Conservation (phyloP, 495 filamentous ascomycete species). For the Penicillium robsamsonii region DNA sequence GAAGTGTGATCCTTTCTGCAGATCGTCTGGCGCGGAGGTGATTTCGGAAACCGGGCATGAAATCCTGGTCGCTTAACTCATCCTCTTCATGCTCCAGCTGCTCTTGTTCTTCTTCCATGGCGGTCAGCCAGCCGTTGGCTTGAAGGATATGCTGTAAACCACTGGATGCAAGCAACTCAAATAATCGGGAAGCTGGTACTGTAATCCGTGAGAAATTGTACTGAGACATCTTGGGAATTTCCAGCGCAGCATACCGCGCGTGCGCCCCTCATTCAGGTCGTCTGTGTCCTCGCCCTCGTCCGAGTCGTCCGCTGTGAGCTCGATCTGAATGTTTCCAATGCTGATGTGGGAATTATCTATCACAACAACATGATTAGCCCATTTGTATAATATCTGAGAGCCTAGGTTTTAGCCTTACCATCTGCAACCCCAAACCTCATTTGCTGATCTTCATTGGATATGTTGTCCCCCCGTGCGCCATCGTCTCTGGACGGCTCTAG, state of each 20-base stretch:
- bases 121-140: conserved; percentile 29
- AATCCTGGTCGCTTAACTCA: conserved; percentile 20
- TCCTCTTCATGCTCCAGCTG: conserved; percentile 24
- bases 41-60: conserved; percentile 23
- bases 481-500: conserved; percentile 10
- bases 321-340: conserved; percentile 49
- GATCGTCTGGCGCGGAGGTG: conserved; percentile 22
- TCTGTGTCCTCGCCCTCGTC: conserved; percentile 43
- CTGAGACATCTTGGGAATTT: not conserved
- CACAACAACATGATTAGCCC: conserved; percentile 22
- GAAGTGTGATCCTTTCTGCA: conserved; percentile 51
- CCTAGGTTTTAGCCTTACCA: conserved; percentile 40
- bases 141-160: conserved; percentile 41
- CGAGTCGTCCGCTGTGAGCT: conserved; percentile 42
- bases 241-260: conserved; percentile 9
- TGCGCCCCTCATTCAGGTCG: conserved; percentile 23
- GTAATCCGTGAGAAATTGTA: conserved; percentile 7
- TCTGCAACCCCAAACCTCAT: conserved; percentile 38
- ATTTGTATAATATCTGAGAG: conserved; percentile 21
- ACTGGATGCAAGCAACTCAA: conserved; percentile 37
- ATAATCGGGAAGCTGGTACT: conserved; percentile 35
- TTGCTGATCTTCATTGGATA: conserved; percentile 49
- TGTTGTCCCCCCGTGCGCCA: conserved; percentile 24
- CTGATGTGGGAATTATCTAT: conserved; percentile 30
- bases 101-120: conserved; percentile 19